Conservation (phyloP, 106 monocot genomes). For the Dendrobium officinale region DNA sequence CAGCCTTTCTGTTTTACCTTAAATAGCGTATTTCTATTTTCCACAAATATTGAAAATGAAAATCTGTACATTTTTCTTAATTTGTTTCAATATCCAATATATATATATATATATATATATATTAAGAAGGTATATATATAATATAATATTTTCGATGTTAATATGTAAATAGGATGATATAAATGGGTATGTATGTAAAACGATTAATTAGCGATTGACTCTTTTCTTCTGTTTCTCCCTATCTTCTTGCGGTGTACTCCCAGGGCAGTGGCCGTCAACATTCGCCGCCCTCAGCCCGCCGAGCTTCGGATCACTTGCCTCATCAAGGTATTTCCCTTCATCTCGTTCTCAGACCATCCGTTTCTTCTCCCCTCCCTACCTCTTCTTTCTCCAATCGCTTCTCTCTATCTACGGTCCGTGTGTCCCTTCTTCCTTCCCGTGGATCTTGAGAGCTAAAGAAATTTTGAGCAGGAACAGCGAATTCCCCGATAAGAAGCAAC, state of each 20-base stretch:
- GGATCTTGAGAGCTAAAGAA: neutral
- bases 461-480: constrained; percentile 4
- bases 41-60: neutral
- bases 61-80: neutral
- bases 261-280: constrained; percentile 21
- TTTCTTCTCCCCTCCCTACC: neutral
- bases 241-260: neutral
- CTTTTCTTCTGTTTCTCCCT: neutral
- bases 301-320: constrained; percentile 9
- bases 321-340: constrained; percentile 13
- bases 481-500: constrained; percentile 15
- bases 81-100: no score
- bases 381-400: neutral
- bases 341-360: neutral
- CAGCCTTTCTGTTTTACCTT: no score
- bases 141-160: no score
- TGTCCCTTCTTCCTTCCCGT: neutral
- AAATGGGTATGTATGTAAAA: no score
- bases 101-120: no score
- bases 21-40: no score
- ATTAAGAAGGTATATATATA: no score
- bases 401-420: neutral
- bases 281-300: constrained; percentile 8
- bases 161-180: no score
- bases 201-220: neutral